A percentile compares a stretch with the other conserved stretches of the same genome.
Evolutionary conservation across 78 protist species (phyloP).

Genomic region (Dictyostelium citrinum): DNA sequence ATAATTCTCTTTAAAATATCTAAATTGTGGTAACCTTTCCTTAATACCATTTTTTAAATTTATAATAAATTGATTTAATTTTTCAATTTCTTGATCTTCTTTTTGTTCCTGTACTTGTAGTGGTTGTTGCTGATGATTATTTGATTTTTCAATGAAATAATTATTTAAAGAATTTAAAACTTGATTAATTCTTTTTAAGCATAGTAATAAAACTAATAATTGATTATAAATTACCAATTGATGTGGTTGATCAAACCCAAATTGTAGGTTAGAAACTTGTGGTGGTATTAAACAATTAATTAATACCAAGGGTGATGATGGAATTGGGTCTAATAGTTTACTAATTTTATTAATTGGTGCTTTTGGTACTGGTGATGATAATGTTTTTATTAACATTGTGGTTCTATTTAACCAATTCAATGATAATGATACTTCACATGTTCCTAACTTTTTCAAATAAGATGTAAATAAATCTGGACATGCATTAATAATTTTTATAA

Average conservation of each 20-base stretch:
- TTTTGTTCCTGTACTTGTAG: background rate
- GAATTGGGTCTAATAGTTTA: conserved; percentile 19
- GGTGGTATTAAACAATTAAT: conserved; percentile 37
- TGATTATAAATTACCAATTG: conserved; percentile 28
- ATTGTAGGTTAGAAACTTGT: conserved; percentile 11
- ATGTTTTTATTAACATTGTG: conserved; percentile 28
- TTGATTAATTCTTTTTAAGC: conserved; percentile 53
- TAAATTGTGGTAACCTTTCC: conserved; percentile 28
- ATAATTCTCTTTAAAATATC: background rate
- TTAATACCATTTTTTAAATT: conserved; percentile 24
- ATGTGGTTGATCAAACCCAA: background rate
- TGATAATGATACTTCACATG: conserved; percentile 2
- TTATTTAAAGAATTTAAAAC: conserved; percentile 5
- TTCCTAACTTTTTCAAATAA: conserved; percentile 9
- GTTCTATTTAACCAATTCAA: conserved; percentile 54
- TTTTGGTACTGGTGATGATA: conserved; percentile 28
- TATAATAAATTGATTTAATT: background rate
- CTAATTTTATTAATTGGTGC: background rate
- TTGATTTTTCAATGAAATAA: background rate
- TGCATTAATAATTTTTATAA: conserved; percentile 14
- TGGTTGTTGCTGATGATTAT: background rate
- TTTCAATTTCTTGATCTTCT: background rate
- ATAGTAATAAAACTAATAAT: conserved; percentile 4
- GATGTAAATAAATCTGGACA: conserved; percentile 61
- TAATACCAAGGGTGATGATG: conserved; percentile 34